Conservation (phyloP, 768 basidiomycete species). For the Polyporus arcularius region DNA sequence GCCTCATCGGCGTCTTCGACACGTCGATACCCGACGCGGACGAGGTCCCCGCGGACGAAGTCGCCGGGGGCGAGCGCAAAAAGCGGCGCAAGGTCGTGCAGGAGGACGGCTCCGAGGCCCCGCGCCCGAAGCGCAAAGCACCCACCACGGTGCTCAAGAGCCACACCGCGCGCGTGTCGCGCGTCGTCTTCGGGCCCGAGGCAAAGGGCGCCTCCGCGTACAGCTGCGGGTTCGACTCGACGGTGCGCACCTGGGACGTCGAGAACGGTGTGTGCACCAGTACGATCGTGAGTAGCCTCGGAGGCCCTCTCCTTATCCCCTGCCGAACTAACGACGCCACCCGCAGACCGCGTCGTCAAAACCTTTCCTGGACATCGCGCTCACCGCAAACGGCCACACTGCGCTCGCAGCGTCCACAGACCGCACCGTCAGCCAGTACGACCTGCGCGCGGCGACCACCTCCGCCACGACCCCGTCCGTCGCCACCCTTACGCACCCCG, state of each 20-base stretch:
- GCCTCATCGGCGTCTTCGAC: conserved; percentile 81
- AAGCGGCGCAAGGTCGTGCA: conserved; percentile 59
- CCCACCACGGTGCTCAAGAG: conserved; percentile 77
- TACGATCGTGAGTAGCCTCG: conserved; percentile 58
- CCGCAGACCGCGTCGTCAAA: conserved; percentile 67
- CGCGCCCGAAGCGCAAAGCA: conserved; percentile 55
- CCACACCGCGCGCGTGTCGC: conserved; percentile 82
- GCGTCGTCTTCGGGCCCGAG: conserved; percentile 53
- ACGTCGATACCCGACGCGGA: conserved; percentile 60
- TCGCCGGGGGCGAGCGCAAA: conserved; percentile 41
- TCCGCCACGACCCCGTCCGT: conserved; percentile 36
- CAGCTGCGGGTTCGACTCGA: conserved; percentile 89
- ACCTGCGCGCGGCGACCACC: conserved; percentile 51
- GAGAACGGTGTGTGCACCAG: conserved; percentile 70
- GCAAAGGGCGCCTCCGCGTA: conserved; percentile 47
- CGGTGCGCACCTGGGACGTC: conserved; percentile 85
- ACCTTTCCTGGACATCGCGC: conserved; percentile 68
- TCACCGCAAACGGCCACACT: conserved; percentile 44
- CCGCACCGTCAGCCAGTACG: conserved; percentile 70
- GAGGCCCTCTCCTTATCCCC: not conserved
- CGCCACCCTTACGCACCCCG: conserved; percentile 56
- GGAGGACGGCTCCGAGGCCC: conserved; percentile 28
- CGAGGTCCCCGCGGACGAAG: conserved; percentile 52
- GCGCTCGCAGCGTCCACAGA: conserved; percentile 72
- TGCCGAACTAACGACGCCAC: not conserved